These are phyloP conservation scores for Wickerhamomyces chambardii DNA, from an alignment of 805 yeast species.

Conservation along the genomic window DNA sequence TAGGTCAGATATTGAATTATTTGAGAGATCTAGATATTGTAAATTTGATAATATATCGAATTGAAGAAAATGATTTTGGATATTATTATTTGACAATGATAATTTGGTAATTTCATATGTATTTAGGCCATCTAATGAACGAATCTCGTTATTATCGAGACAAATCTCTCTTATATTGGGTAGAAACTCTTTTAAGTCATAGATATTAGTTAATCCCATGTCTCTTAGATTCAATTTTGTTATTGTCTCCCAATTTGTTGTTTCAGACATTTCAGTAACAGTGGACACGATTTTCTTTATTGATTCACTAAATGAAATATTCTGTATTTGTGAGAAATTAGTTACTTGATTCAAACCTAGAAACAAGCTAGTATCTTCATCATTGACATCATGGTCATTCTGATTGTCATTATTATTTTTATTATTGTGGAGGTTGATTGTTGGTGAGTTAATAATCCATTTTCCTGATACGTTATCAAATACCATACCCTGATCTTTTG, in stretches of 20 bases:
- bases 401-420: too few species aligned
- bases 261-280: slow-evolving; percentile 20
- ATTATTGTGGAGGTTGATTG: too few species aligned
- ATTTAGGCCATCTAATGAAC: slow-evolving; percentile 14
- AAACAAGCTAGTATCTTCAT: slow-evolving; percentile 5
- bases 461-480: slow-evolving; percentile 8
- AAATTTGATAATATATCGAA: slow-evolving; percentile 13
- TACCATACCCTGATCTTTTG: slow-evolving; percentile 14
- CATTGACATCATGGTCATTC: slow-evolving; percentile 1
- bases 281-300: slow-evolving; percentile 30
- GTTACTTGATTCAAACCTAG: slow-evolving; percentile 23
- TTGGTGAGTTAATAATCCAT: too few species aligned
- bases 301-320: slow-evolving; percentile 35
- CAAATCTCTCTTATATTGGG: slow-evolving; percentile 21
- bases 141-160: slow-evolving; percentile 7
- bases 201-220: slow-evolving; percentile 25
- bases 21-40: slow-evolving; percentile 25
- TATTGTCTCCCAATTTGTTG: slow-evolving; percentile 30
- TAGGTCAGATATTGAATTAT: slow-evolving; percentile 27
- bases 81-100: slow-evolving; percentile 8
- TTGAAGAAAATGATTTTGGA: slow-evolving; percentile 12
- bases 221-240: slow-evolving; percentile 23
- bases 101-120: slow-evolving; percentile 5
- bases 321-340: slow-evolving; percentile 27
- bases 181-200: slow-evolving; percentile 29